A percentile compares a stretch with the other conserved stretches of the same genome.
phyloP scores from a whole-genome alignment of 2,329 filamentous ascomycete genomes.

The Pseudomassariella vexata region DNA sequence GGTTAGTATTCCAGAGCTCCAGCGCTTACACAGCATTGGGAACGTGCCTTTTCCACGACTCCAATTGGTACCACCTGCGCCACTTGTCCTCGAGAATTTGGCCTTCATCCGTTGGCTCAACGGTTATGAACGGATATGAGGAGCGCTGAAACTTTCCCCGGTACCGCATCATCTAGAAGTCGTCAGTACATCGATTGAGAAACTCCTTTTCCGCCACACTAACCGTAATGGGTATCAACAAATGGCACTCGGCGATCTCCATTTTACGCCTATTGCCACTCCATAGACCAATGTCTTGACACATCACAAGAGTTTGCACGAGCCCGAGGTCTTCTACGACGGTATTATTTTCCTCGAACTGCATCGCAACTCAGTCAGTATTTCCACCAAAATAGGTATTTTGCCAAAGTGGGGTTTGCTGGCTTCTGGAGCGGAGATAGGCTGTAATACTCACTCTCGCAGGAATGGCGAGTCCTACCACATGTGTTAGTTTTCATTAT shows the following conservation, averaged over 20 bases:
- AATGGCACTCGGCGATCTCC: constrained; percentile 49
- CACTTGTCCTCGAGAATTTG: constrained; percentile 57
- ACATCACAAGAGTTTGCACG: constrained; percentile 42
- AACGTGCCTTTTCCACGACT: constrained; percentile 57
- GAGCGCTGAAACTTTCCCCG: constrained; percentile 53
- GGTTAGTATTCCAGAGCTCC: constrained; percentile 60
- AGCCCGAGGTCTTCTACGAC: constrained; percentile 40
- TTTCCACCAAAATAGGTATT: background rate
- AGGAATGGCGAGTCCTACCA: constrained; percentile 24
- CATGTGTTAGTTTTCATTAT: too few relatives aligned
- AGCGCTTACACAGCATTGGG: too few relatives aligned
- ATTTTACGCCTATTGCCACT: constrained; percentile 50
- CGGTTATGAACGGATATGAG: constrained; percentile 44
- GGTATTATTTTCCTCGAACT: constrained; percentile 46
- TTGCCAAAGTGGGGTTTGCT: constrained; percentile 24
- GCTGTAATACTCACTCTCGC: constrained; percentile 17
- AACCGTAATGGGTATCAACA: constrained; percentile 39
- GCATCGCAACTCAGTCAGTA: constrained; percentile 5
- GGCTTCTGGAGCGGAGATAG: constrained; percentile 6
- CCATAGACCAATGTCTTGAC: constrained; percentile 47
- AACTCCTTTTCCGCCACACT: constrained; percentile 10
- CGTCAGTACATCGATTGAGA: constrained; percentile 11
- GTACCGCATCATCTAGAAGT: constrained; percentile 44
- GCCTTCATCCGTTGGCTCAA: constrained; percentile 49
- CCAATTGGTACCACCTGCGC: constrained; percentile 56